Conservation (phyloP, 2,329 filamentous ascomycete genomes). For the Chaetomiaceae sp. region DNA sequence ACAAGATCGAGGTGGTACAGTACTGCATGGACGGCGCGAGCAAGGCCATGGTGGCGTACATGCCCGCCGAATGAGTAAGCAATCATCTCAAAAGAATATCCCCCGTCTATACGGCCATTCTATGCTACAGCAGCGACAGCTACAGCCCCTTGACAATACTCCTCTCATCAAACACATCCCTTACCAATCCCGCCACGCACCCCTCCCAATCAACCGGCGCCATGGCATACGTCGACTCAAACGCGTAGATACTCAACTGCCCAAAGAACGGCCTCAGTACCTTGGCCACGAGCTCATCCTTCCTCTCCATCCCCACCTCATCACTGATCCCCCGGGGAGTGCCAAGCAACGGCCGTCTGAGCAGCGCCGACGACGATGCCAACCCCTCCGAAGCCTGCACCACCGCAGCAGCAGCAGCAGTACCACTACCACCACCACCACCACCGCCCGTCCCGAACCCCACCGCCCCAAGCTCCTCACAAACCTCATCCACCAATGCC, state of each 20-base stretch:
- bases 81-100: not conserved
- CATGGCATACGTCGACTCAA: constrained; percentile 91
- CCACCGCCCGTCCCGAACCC: constrained; percentile 21
- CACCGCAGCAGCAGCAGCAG: constrained; percentile 27
- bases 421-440: constrained; percentile 26
- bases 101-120: not conserved
- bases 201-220: constrained; percentile 60
- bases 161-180: constrained; percentile 75
- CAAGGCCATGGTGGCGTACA: constrained; percentile 69
- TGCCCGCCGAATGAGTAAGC: constrained; percentile 37
- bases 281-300: constrained; percentile 67
- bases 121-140: not conserved
- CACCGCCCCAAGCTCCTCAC: constrained; percentile 60
- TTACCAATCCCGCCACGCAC: constrained; percentile 61
- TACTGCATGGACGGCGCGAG: constrained; percentile 90
- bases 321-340: constrained; percentile 50
- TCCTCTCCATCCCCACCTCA: constrained; percentile 54
- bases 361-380: constrained; percentile 32
- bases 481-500: constrained; percentile 79
- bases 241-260: constrained; percentile 86
- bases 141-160: constrained; percentile 60
- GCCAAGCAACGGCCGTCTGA: constrained; percentile 48
- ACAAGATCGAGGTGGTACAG: constrained; percentile 71
- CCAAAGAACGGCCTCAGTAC: constrained; percentile 85
- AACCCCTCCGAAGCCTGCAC: constrained; percentile 34